Evolutionary conservation across 768 basidiomycete genomes (phyloP), one percentile per base, ranked within the genome.

Genomic region (Lentinula aciculospora): DNA sequence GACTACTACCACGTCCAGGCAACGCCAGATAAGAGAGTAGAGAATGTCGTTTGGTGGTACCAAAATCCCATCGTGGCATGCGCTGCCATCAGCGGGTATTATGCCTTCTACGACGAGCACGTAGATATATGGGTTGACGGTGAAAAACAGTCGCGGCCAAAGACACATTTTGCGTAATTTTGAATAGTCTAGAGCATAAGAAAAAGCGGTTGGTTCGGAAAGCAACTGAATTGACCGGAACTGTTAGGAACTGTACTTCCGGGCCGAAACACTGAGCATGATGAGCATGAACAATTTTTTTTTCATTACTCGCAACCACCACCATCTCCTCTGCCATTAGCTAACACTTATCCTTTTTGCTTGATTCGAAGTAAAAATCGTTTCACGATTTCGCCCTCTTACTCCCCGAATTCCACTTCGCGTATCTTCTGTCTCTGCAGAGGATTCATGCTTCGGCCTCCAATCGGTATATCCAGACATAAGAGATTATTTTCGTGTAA

Each of bases 361-460:
- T 44, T 59, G 5, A 42, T 64, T 63, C 28, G 36, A 36, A 53
- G 51, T 53, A 39, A 56, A n/a, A 34, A 56, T 56, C 32, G 54
- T 56, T 81, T 76, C 83, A 86, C 82, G 64, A 86, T 86, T 84
- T 76, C 82, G 75, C 76, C 84, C 72, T 72, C 78, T 74, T 70
- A 74, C 75, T 71, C 72, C 67, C 68, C 72, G 71, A 66, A 71
- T 57, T 60, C 67, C 66, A 67, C 68, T 58, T 58, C 61, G 67
- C 63, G 65, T 66, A 74, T 82, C 81, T 84, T 83, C 84, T 85
- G 83, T 82, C 77, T 69, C 70, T 78, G 76, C 84, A 86, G 86
- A 83, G 79, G 83, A 86, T 92, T 91, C 89, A 92, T 92, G 89
- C 89, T 89, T 90, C 88, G 87, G 81, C 87, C 87, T 83, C 85